A percentile compares a stretch with the other conserved stretches of the same genome.
Conservation (phyloP, 495 filamentous ascomycete species). For the Bryoglossum gracile region DNA sequence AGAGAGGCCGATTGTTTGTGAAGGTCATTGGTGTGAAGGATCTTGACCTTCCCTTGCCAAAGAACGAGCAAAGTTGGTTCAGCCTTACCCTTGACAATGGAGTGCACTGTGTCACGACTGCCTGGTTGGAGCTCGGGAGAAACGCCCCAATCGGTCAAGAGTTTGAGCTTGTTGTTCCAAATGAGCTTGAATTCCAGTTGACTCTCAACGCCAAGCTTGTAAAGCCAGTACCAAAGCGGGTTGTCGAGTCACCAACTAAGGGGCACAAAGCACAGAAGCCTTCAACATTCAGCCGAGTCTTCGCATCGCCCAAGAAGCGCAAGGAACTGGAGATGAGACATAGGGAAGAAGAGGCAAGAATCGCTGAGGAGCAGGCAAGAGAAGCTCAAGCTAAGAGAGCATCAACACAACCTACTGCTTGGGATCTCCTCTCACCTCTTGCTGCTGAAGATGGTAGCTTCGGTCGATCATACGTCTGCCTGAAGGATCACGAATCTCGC, state of each 20-base stretch:
- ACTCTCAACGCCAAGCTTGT: slow-evolving; percentile 94
- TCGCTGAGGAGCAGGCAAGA: slow-evolving; percentile 54
- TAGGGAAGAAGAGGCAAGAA: slow-evolving; percentile 64
- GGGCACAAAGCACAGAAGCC: slow-evolving; percentile 53
- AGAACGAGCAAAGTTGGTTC: slow-evolving; percentile 82
- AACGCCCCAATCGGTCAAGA: slow-evolving; percentile 96
- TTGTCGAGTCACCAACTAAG: slow-evolving; percentile 51
- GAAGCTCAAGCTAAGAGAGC: slow-evolving; percentile 58
- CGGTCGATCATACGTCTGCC: slow-evolving; percentile 81
- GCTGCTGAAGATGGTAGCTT: slow-evolving; percentile 90
- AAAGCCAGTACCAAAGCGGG: slow-evolving; percentile 53
- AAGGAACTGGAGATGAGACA: slow-evolving; percentile 83
- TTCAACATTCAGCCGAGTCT: slow-evolving; percentile 84
- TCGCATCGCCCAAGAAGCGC: slow-evolving; percentile 89
- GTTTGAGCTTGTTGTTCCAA: slow-evolving; percentile 93
- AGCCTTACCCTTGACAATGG: slow-evolving; percentile 94
- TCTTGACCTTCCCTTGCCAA: slow-evolving; percentile 81
- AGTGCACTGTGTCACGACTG: slow-evolving; percentile 92
- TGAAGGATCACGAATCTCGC: slow-evolving; percentile 81
- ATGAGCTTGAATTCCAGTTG: slow-evolving; percentile 94
- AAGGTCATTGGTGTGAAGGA: slow-evolving; percentile 97
- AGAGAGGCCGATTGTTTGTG: slow-evolving; percentile 90
- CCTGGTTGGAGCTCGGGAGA: slow-evolving; percentile 88
- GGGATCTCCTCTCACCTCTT: slow-evolving; percentile 79
- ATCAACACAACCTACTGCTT: slow-evolving; percentile 54